Conservation (phyloP, 176 grass and related monocot species). For the maize (Zea mays) region Zm-B73-REFERENCE-NAM-5.0 NC_050097.1:9877001-9877500, state of each 20-base stretch:
- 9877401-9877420: not conserved
- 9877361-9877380: not conserved
- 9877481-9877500: constrained; percentile 32
- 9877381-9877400: not conserved
- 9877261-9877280: constrained; percentile 31
- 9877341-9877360: not conserved
- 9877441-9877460: not conserved
- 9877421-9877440: not conserved
- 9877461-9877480: too few relatives aligned
- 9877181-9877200: not conserved
- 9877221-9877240: not conserved
- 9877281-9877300: constrained; percentile 25
- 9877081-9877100: not conserved
- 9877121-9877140: not conserved
- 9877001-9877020: not conserved
- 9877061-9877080: not conserved
- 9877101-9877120: not conserved
- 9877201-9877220: not conserved
- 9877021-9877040: too few relatives aligned
- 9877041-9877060: not conserved
- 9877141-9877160: constrained; percentile 33
- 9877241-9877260: not conserved
- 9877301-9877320: constrained; percentile 29
- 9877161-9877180: not conserved
- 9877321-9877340: not conserved